phyloP scores from a whole-genome alignment of 148 eudicot species.

The Silene uniflora region DNA sequence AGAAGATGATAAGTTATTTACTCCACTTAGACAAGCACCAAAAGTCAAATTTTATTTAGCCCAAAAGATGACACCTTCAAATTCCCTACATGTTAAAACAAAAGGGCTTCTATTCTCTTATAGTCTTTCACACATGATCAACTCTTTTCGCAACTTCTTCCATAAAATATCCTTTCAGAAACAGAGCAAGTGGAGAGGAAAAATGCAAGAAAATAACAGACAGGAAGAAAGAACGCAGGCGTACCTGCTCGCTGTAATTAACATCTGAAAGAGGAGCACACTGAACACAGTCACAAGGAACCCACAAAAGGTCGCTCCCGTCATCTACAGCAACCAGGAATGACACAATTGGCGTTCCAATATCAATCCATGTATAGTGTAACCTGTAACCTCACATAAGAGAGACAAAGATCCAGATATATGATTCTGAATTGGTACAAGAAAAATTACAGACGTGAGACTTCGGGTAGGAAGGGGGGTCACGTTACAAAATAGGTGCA shows the following conservation, averaged over 20 bases:
- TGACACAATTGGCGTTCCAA: slow-evolving; percentile 78
- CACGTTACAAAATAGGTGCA: background rate
- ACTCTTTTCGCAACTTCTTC: background rate
- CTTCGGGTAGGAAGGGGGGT: background rate
- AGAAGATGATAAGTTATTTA: background rate
- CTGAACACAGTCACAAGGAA: slow-evolving; percentile 89
- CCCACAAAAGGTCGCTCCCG: slow-evolving; percentile 93
- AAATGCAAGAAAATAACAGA: slow-evolving; percentile 6
- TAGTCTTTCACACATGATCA: background rate
- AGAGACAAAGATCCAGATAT: background rate
- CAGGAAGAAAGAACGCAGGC: slow-evolving; percentile 16
- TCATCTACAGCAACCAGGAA: slow-evolving; percentile 91
- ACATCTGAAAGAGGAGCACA: slow-evolving; percentile 86
- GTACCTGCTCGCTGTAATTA: slow-evolving; percentile 51
- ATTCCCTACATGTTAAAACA: background rate
- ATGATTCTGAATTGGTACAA: background rate
- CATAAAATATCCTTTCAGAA: background rate
- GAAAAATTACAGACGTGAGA: background rate
- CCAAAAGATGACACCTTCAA: background rate
- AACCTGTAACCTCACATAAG: slow-evolving; percentile 48
- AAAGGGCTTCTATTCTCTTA: background rate
- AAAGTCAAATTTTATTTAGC: background rate
- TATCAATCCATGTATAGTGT: slow-evolving; percentile 86
- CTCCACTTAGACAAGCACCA: background rate
- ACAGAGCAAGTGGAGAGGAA: background rate